Base-by-base conservation (phyloP, 2,329 filamentous ascomycete species). In the Arthrobotrys musiformis region DNA sequence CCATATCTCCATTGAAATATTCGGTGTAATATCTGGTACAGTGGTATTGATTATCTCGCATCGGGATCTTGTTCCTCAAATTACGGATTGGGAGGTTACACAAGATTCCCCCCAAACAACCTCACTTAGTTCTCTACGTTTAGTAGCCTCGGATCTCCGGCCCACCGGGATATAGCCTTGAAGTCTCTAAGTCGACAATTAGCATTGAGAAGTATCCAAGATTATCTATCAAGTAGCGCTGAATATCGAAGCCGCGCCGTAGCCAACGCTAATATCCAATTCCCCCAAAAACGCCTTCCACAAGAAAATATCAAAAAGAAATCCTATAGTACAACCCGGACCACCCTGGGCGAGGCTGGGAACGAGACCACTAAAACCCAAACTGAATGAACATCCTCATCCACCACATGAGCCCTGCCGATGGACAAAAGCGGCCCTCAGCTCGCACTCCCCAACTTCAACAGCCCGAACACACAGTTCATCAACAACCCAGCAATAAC, bases 401-500 rank as follows among this genome's bases (percentile, higher is more conserved):
- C 9, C 44, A 5, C 13, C n/a, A n/a, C n/a, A n/a, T n/a, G n/a
- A n/a, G n/a, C n/a, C n/a, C n/a, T n/a, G n/a, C n/a, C n/a, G n/a
- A n/a, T n/a, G 19, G 44, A 48, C 19, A 22, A 13, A 19, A 19
- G 22, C 28, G 15, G 28, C 50, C 22, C 24, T 77, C 50, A 77
- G 35, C 73, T 62, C 19, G 73, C 66, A 42, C 73, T 77, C 2
- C 74, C 69, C 40, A 89, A 85, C 78, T 87, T 86, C 82, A 94
- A 86, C 67, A 92, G 87, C 9, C 93, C 93, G 84, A 96, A 92
- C 2, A 87, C 87, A 50, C 93, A 83, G 84, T 94, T 95, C 42
- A 98, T 86, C 76, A 94, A 83, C 19, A 97, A 89, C 0, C 95
- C 95, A 50, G 93, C 91, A 62, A 92, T 89, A 15, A 98, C 93